Evolutionary conservation across 208 protist species (phyloP).

Genomic region (Leishmania amazonensis): DNA sequence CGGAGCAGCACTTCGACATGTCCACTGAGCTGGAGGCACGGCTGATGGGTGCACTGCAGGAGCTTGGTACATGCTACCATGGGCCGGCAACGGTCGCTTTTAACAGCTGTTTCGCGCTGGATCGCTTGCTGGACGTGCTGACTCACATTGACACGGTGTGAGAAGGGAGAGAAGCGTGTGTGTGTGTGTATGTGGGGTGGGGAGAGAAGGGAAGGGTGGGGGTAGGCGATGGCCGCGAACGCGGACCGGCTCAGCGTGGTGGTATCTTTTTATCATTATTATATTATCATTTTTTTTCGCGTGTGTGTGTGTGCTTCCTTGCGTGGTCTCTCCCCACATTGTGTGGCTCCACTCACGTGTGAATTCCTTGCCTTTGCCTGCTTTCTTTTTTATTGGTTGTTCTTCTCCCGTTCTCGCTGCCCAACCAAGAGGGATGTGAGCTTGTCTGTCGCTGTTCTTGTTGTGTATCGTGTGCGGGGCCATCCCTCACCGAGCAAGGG

Average conservation of each 20-base stretch:
- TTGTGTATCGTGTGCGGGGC: not conserved
- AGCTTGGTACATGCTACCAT: constrained; percentile 25
- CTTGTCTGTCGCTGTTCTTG: not conserved
- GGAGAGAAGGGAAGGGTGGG: not conserved
- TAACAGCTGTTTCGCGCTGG: constrained; percentile 22
- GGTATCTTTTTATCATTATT: not conserved
- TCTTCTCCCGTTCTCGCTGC: not conserved
- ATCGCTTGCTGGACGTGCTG: constrained; percentile 28
- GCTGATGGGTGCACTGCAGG: constrained; percentile 17
- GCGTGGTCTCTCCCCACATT: not conserved
- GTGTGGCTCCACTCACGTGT: not conserved
- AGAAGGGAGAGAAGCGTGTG: not conserved
- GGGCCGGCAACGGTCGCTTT: not conserved
- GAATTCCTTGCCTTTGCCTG: not conserved
- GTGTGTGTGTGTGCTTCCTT: not conserved
- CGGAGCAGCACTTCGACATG: constrained; percentile 27
- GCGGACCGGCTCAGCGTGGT: not conserved
- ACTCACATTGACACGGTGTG: constrained; percentile 23
- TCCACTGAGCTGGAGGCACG: constrained; percentile 17
- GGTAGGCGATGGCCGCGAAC: not conserved
- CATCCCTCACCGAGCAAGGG: not conserved
- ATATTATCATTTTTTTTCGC: not conserved
- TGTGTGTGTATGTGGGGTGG: not conserved
- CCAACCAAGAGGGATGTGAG: not conserved
- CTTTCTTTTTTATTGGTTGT: not conserved